Percentiles rank a stretch among this genome's conserved stretches.
Evolutionary conservation across 202 grass and related monocot species (phyloP).

Genomic region (Cymbopogon flexuosus): DNA sequence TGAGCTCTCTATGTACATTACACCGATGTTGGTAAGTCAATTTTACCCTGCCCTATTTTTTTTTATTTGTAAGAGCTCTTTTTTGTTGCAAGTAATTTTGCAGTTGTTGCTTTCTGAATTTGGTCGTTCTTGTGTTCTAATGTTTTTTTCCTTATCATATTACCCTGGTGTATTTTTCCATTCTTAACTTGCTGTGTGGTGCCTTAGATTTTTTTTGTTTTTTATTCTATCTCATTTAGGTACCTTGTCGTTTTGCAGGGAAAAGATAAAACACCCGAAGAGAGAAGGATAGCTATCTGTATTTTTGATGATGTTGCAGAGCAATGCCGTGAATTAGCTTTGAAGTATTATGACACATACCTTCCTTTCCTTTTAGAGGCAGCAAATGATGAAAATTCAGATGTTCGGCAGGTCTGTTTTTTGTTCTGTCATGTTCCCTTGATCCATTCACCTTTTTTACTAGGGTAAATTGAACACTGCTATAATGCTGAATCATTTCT

Average conservation of each 20-base stretch:
- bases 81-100: neutral
- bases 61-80: neutral
- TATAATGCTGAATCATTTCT: neutral
- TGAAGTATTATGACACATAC: slow-evolving; percentile 97
- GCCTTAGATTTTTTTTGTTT: neutral
- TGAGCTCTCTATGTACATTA: slow-evolving; percentile 89
- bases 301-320: slow-evolving; percentile 98
- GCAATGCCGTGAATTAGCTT: slow-evolving; percentile 80
- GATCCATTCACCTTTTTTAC: neutral
- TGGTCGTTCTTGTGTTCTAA: neutral
- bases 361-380: slow-evolving; percentile 93
- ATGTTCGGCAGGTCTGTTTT: slow-evolving; percentile 78
- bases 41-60: neutral
- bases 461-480: neutral
- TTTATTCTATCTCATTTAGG: neutral
- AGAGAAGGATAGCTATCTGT: slow-evolving; percentile 99
- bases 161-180: neutral
- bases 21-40: slow-evolving; percentile 91
- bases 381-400: slow-evolving; percentile 85
- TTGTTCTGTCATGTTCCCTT: slow-evolving; percentile 30
- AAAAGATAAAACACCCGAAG: slow-evolving; percentile 94
- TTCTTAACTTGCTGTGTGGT: neutral
- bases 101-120: neutral
- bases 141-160: neutral
- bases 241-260: slow-evolving; percentile 46